These are phyloP conservation scores for Podospora appendiculata DNA, from an alignment of 495 filamentous ascomycete genomes.

Conservation along the genomic window DNA sequence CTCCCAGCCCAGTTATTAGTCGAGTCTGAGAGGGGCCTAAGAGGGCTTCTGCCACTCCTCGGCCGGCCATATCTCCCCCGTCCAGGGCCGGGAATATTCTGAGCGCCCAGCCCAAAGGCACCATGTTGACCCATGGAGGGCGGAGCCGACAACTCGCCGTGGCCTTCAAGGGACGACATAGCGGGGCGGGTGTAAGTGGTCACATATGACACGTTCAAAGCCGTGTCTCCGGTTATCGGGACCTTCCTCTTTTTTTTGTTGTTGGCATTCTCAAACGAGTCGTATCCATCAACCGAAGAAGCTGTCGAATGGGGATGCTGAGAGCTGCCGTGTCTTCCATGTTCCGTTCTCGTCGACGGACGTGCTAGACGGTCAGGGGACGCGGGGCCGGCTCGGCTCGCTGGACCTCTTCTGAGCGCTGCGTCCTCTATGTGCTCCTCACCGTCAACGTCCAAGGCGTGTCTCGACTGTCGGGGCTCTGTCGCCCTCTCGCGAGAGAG, in stretches of 20 bases:
- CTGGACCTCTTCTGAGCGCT: conserved; percentile 6
- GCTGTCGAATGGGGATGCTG: conserved; percentile 39
- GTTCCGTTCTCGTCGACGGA: conserved; percentile 17
- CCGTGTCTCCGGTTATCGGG: conserved; percentile 67
- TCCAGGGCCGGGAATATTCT: conserved; percentile 68
- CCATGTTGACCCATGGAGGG: conserved; percentile 27
- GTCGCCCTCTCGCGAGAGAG: conserved; percentile 13
- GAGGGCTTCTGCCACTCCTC: conserved; percentile 56
- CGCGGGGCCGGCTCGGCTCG: conserved; percentile 18
- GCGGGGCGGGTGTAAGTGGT: conserved; percentile 29
- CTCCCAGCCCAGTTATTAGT: conserved; percentile 46
- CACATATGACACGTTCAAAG: conserved; percentile 44
- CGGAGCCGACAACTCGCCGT: conserved; percentile 28
- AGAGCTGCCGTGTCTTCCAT: conserved; percentile 34
- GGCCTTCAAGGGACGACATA: conserved; percentile 19
- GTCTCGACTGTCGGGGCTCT: conserved; percentile 21
- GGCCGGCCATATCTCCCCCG: conserved; percentile 69
- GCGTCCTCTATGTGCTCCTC: conserved; percentile 23
- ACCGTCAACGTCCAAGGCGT: conserved; percentile 25
- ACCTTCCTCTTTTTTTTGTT: conserved; percentile 99
- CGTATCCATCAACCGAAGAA: conserved; percentile 77
- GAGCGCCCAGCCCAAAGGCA: conserved; percentile 39
- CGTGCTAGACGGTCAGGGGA: conserved; percentile 17
- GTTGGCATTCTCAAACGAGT: conserved; percentile 96
- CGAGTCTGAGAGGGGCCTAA: conserved; percentile 46